Evolutionary conservation across 495 filamentous ascomycete genomes (phyloP).

Genomic region (Daldinia childiae): DNA sequence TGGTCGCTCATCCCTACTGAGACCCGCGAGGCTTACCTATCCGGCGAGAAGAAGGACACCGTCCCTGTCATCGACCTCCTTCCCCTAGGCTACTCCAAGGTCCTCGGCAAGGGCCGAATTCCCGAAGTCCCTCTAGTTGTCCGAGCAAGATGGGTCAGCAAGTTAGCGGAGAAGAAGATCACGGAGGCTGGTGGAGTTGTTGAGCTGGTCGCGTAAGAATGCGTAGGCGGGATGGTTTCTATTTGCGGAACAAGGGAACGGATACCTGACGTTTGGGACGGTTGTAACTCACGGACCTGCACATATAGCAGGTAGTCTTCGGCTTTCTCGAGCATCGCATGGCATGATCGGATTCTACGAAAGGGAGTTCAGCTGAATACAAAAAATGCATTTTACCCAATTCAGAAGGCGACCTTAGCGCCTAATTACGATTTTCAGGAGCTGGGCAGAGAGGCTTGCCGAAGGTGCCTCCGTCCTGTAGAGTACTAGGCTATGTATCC

Average conservation of each 20-base stretch:
- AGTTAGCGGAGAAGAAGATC: constrained; percentile 93
- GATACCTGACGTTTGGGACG: constrained; percentile 45
- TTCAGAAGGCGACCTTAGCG: neutral
- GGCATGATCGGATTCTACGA: constrained; percentile 47
- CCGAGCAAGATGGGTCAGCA: constrained; percentile 86
- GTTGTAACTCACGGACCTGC: constrained; percentile 45
- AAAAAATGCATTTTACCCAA: constrained; percentile 44
- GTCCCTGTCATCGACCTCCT: constrained; percentile 93
- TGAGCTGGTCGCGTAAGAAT: constrained; percentile 84
- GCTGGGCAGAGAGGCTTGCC: neutral
- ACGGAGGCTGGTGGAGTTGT: constrained; percentile 91
- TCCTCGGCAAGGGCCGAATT: constrained; percentile 91
- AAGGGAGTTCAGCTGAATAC: constrained; percentile 46
- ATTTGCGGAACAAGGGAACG: constrained; percentile 43
- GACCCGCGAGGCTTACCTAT: constrained; percentile 83
- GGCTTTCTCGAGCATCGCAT: constrained; percentile 46
- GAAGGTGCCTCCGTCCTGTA: neutral
- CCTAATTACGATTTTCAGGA: constrained; percentile 28
- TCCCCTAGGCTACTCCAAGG: constrained; percentile 89
- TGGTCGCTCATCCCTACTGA: constrained; percentile 84
- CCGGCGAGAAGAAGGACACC: constrained; percentile 76
- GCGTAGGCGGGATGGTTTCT: constrained; percentile 36
- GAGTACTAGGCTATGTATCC: neutral
- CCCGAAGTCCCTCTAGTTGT: constrained; percentile 87
- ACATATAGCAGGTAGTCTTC: constrained; percentile 39